phyloP scores from a whole-genome alignment of 2,329 filamentous ascomycete species.

The Penicillium vulpinum region DNA sequence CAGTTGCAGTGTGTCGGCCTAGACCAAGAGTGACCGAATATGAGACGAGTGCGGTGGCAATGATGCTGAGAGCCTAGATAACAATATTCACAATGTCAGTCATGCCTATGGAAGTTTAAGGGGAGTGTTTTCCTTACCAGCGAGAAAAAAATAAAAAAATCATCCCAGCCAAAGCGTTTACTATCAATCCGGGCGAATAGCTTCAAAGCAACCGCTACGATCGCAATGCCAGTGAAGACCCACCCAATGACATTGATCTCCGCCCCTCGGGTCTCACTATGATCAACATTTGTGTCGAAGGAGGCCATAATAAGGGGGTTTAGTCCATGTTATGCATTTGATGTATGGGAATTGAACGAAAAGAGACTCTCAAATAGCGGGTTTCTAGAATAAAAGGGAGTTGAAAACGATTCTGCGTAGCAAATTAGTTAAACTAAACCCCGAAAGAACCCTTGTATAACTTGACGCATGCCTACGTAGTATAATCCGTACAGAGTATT shows the following conservation, averaged over 20 bases:
- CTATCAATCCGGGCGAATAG: conserved; percentile 19
- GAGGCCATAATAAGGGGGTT: background rate
- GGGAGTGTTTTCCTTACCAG: conserved; percentile 18
- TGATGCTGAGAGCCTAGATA: conserved; percentile 27
- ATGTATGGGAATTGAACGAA: background rate
- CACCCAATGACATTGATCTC: conserved; percentile 26
- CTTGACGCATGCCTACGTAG: too few species aligned
- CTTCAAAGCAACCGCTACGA: conserved; percentile 24
- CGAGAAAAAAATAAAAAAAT: conserved; percentile 33
- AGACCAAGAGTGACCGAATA: conserved; percentile 27
- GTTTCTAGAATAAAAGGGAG: background rate
- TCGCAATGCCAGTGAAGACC: conserved; percentile 27
- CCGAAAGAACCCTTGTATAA: too few species aligned
- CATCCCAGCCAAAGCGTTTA: conserved; percentile 30
- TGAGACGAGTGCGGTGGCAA: conserved; percentile 27
- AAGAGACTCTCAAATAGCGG: background rate
- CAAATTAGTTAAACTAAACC: too few species aligned
- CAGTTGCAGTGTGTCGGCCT: conserved; percentile 28
- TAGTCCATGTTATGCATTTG: background rate
- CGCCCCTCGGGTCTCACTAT: conserved; percentile 18
- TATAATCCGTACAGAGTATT: too few species aligned
- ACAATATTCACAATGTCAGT: background rate
- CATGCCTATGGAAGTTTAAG: background rate
- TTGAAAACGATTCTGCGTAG: too few species aligned
- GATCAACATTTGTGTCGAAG: conserved; percentile 17